phyloP scores from a whole-genome alignment of 495 filamentous ascomycete species.

The Podospora appendiculata region DNA sequence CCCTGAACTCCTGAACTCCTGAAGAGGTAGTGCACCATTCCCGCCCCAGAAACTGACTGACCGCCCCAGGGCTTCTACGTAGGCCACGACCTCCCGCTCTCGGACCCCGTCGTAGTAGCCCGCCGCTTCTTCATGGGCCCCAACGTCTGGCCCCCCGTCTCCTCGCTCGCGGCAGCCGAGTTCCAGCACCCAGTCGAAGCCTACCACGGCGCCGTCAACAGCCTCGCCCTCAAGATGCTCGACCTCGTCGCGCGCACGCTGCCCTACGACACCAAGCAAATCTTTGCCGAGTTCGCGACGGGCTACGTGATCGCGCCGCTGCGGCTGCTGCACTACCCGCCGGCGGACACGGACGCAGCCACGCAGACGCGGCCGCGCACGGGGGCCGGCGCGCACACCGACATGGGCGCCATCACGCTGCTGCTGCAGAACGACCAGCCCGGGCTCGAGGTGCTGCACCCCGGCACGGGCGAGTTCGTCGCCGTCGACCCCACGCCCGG shows the following conservation, averaged over 20 bases:
- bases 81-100: slow-evolving; percentile 36
- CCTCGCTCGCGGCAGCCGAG: slow-evolving; percentile 26
- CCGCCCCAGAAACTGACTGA: too few relatives aligned
- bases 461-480: slow-evolving; percentile 30
- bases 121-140: not conserved
- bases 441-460: slow-evolving; percentile 37
- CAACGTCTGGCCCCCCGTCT: slow-evolving; percentile 33
- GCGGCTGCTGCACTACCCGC: slow-evolving; percentile 38
- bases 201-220: slow-evolving; percentile 33
- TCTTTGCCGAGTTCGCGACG: slow-evolving; percentile 32
- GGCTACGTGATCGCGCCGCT: slow-evolving; percentile 36
- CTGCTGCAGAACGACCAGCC: slow-evolving; percentile 35
- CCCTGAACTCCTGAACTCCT: too few relatives aligned
- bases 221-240: slow-evolving; percentile 22
- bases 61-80: slow-evolving; percentile 23
- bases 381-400: slow-evolving; percentile 27
- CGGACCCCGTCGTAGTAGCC: not conserved
- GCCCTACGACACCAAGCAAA: slow-evolving; percentile 11
- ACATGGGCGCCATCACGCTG: slow-evolving; percentile 33
- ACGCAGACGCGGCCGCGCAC: slow-evolving; percentile 26
- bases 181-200: slow-evolving; percentile 41
- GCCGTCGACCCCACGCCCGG: slow-evolving; percentile 26
- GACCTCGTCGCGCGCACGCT: slow-evolving; percentile 16
- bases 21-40: too few relatives aligned
- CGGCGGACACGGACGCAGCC: slow-evolving; percentile 6